phyloP scores from a whole-genome alignment of 148 eudicot genomes.

The Cornus controversa region DNA sequence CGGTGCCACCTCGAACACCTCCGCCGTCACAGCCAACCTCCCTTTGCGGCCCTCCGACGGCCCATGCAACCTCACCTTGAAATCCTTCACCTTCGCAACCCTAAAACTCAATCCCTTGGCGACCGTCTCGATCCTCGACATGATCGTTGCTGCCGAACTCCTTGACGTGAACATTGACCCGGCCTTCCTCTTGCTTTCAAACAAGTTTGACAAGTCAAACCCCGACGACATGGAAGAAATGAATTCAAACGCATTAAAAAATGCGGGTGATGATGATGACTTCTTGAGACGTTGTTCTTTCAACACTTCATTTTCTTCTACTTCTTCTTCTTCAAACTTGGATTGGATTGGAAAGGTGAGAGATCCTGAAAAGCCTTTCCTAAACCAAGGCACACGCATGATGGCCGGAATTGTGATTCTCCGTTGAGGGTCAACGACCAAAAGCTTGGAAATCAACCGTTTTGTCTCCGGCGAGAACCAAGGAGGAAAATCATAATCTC shows the following conservation, averaged over 20 bases:
- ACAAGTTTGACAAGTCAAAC: slow-evolving; percentile 28
- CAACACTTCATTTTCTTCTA: too few relatives aligned
- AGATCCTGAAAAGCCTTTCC: slow-evolving; percentile 7
- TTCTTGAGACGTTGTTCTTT: slow-evolving; percentile 4
- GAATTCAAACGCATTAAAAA: slow-evolving; percentile 30
- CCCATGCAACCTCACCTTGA: slow-evolving; percentile 16
- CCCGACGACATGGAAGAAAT: slow-evolving; percentile 35
- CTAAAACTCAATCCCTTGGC: slow-evolving; percentile 7
- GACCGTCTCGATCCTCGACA: slow-evolving; percentile 5
- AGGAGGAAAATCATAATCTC: slow-evolving; percentile 13
- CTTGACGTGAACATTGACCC: slow-evolving; percentile 16
- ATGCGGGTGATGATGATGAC: slow-evolving; percentile 21
- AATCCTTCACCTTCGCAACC: slow-evolving; percentile 17
- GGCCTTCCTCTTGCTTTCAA: slow-evolving; percentile 15
- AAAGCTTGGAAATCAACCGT: slow-evolving; percentile 12
- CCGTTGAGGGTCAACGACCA: slow-evolving; percentile 1
- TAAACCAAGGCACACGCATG: slow-evolving; percentile 25
- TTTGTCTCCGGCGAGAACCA: slow-evolving; percentile 14
- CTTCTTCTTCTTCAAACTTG: slow-evolving; percentile 1
- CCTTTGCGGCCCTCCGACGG: slow-evolving; percentile 21
- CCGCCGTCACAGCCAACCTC: slow-evolving; percentile 16
- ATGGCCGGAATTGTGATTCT: slow-evolving; percentile 23
- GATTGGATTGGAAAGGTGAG: background rate
- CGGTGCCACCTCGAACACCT: slow-evolving; percentile 23
- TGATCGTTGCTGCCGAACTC: slow-evolving; percentile 3